These are phyloP conservation scores for Crassisporium funariophilum DNA, from an alignment of 768 basidiomycete species.

Conservation along the genomic window DNA sequence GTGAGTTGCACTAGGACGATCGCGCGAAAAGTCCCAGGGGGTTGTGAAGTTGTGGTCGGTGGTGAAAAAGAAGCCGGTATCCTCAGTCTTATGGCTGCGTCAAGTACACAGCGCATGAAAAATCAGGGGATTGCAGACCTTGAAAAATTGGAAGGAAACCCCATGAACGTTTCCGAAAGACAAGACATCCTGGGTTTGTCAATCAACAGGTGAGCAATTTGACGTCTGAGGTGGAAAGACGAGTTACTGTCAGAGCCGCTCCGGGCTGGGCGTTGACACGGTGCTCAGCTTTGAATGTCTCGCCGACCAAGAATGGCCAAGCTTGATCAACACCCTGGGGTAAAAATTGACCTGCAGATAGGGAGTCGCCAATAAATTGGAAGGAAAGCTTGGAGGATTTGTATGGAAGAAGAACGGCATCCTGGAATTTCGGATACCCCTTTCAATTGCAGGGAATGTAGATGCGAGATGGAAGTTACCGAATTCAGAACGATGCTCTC, in stretches of 20 bases:
- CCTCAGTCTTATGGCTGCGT: conserved; percentile 45
- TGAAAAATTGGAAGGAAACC: conserved; percentile 52
- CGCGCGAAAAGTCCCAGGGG: conserved; percentile 54
- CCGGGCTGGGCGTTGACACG: conserved; percentile 56
- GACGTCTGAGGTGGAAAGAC: not conserved
- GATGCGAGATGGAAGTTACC: conserved; percentile 26
- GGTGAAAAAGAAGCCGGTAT: conserved; percentile 55
- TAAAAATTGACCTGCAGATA: conserved; percentile 59
- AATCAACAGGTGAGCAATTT: not conserved
- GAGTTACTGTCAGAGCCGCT: conserved; percentile 45
- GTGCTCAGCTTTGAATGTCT: conserved; percentile 55
- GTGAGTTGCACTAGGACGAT: conserved; percentile 49
- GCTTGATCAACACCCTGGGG: conserved; percentile 56
- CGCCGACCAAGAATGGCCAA: conserved; percentile 56
- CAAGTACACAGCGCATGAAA: not conserved
- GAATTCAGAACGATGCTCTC: conserved; percentile 47
- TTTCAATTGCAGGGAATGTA: no score
- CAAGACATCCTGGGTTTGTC: conserved; percentile 43
- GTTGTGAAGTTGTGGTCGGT: conserved; percentile 63
- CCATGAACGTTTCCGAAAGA: conserved; percentile 59
- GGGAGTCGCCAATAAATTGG: conserved; percentile 61
- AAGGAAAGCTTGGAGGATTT: conserved; percentile 46
- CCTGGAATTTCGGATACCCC: no score
- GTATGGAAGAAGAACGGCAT: conserved; percentile 47
- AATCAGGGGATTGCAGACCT: conserved; percentile 25